Base-by-base conservation (phyloP, 176 grass and related monocot genomes). In the Themeda triandra region DNA sequence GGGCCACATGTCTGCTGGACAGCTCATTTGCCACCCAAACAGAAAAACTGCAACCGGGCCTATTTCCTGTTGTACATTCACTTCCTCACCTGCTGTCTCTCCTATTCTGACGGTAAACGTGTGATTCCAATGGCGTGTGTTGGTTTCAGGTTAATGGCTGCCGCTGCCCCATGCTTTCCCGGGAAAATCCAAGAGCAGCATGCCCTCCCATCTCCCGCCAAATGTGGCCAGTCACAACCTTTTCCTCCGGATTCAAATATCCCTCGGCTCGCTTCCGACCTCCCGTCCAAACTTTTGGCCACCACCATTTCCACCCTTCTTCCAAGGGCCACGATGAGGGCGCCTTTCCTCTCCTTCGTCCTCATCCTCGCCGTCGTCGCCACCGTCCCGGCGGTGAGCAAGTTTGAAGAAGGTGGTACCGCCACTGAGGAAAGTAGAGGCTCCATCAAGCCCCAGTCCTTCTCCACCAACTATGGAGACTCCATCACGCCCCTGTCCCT, bases 221-320 rank as follows among this genome's bases (percentile, higher is more conserved):
- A 76, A 87, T 18, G 17, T 4, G 79, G 86, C 49, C 78, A 82
- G 10, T 25, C 82, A 5, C 6, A 18, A 10, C 24, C 63, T 66
- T 24, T 62, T 56, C 37, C 44, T 75, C 67, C 48, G 58, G 64
- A 65, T 87, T 78, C 75, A 82, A 84, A 85, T 75, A 77, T 58
- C 8, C 59, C 23, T 24, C 5, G 19, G 9, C 54, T 32, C 6
- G 0, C 31, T 78, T 44, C 23, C 21, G 2, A 69, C 32, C 41
- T 30, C 23, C 25, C 63, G 41, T 80, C 33, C 39, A 59, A 45
- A 27, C 54, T 28, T 70, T 74, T 64, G 19, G 24, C 65, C 33
- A 17, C 74, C 53, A 4, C 45, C 4, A 1, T 2, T 9, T 27
- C 80, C 46, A 23, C 65, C 79, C 13, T 60, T 39, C 41, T 33